Evolutionary conservation across 495 filamentous ascomycete species (phyloP).

Genomic region (Gamarada debralockiae): DNA sequence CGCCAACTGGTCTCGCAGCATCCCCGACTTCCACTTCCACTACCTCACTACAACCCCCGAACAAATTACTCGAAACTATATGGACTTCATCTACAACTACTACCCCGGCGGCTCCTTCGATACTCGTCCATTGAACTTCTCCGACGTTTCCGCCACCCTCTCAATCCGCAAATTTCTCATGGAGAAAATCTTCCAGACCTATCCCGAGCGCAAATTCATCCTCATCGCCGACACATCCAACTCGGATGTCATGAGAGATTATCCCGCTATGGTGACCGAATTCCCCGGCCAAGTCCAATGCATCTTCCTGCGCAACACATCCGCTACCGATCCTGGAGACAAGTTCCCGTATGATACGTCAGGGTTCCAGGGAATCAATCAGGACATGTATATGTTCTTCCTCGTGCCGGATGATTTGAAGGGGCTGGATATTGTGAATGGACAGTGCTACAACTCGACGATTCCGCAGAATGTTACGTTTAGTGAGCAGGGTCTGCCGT

Average conservation of each 20-base stretch:
- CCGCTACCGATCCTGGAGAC: constrained; percentile 55
- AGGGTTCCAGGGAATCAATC: constrained; percentile 60
- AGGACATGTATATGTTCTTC: constrained; percentile 76
- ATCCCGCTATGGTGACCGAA: constrained; percentile 59
- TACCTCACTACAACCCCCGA: constrained; percentile 83
- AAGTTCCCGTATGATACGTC: constrained; percentile 71
- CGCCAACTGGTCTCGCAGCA: constrained; percentile 56
- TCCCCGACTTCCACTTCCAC: constrained; percentile 71
- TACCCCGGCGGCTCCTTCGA: constrained; percentile 68
- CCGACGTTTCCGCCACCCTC: constrained; percentile 65
- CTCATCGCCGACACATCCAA: constrained; percentile 76
- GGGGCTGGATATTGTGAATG: constrained; percentile 62
- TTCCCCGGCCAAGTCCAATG: constrained; percentile 72
- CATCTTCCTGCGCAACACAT: constrained; percentile 74
- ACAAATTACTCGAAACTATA: constrained; percentile 72
- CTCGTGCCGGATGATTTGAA: constrained; percentile 62
- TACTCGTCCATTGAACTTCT: constrained; percentile 73
- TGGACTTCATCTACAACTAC: constrained; percentile 73
- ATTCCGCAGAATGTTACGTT: constrained; percentile 68
- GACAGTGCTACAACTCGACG: constrained; percentile 61
- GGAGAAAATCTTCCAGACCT: constrained; percentile 68
- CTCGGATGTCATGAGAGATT: constrained; percentile 71
- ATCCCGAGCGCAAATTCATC: constrained; percentile 69
- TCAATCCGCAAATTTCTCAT: constrained; percentile 65
- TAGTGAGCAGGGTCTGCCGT: constrained; percentile 58